Evolutionary conservation across 1,139 yeast genomes (phyloP), one percentile per base, ranked within the genome.

Genomic region (Saccharomyces hybrid): DNA sequence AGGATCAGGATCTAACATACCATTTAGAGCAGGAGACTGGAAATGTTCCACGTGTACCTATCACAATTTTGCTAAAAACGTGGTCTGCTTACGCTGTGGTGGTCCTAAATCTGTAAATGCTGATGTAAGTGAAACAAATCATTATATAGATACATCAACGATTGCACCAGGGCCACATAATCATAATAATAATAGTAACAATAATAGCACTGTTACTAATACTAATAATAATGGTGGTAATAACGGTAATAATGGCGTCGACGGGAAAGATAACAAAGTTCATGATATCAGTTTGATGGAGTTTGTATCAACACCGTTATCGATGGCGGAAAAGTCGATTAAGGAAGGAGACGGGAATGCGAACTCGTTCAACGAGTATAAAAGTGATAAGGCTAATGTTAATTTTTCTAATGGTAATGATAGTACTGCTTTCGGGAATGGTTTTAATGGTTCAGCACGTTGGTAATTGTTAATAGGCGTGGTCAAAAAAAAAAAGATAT

Each of bases 1-100:
- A 60, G 60, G 44, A 58, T 58, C 62, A 11, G 73, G 75, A 49
- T 75, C 79, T 1, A 64, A 60, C 58, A 95, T 90, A 11, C 97
- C 97, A 14, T 91, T 91, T 71, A 80, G 97, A 64, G 97, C 97
- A 2, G 97, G 98, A 50, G 98, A 91, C 71, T 91, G 97, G 97
- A 90, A 89, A 70, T 90, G 97, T 75, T 74, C 80, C 31, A 78
- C 81, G 38, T 91, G 97, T 69, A 79, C 83, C 51, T 91, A 90
- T 69, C 97, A 91, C 71, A 91, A 91, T 69, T 91, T 91, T 77
- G 97, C 97, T 6, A 90, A 91, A 66, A 91, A 91, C 69, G 76
- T 88, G 58, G 83, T 84, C 58, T 90, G 97, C 68, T 76, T 90
- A 66, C 85, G 91, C 67, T 90, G 97, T 73, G 95, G 96, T 2